Evolutionary conservation across 768 basidiomycete genomes (phyloP), one percentile per base, ranked within the genome.

Genomic region (Albatrellus ellisii): DNA sequence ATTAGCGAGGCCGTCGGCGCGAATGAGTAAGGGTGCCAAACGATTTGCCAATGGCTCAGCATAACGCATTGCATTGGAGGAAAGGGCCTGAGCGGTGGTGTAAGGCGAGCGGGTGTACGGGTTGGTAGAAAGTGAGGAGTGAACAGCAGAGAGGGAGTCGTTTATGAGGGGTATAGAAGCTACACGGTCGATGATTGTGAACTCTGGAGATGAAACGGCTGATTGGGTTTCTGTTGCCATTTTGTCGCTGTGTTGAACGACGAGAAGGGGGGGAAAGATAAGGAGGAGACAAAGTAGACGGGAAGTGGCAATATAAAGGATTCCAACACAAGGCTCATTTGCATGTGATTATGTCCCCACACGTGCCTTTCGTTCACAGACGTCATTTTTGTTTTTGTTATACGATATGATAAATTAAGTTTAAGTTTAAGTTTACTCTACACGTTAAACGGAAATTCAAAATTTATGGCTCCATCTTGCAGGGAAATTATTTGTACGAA

Each of bases 111-210:
- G 68, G 26, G 78, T 84, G 56, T 73, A 71, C 4, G 65, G 40
- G 62, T 82, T 79, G 29, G 61, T 67, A 24, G 66, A 66, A 43
- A 88, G 67, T 6, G 75, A 70, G 26, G 61, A 59, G 54, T 81
- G 73, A 44, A 86, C 58, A 28, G 75, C 70, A 45, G 66, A 64
- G 45, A 85, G 57, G 4, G 74, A 73, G 41, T 73, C 78, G 36
- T 73, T 73, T 53, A 89, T 66, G 33, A 87, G 60, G 17, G 85
- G 85, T 44, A 89, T 86, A 35, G 73, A 69, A n/a, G 67, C 71
- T 37, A 88, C 70, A 44, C 83, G 78, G 28, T 56, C 52, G 42
- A 88, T 46, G 48, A 73, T 62, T 35, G 74, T 84, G 52, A 84
- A 53, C 56, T 77, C 75, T 41, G 80, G 76, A 18, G 59, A 45